These are phyloP conservation scores for Plasmopara muralis DNA, from an alignment of 352 stramenopile genomes.

Conservation along the genomic window DNA sequence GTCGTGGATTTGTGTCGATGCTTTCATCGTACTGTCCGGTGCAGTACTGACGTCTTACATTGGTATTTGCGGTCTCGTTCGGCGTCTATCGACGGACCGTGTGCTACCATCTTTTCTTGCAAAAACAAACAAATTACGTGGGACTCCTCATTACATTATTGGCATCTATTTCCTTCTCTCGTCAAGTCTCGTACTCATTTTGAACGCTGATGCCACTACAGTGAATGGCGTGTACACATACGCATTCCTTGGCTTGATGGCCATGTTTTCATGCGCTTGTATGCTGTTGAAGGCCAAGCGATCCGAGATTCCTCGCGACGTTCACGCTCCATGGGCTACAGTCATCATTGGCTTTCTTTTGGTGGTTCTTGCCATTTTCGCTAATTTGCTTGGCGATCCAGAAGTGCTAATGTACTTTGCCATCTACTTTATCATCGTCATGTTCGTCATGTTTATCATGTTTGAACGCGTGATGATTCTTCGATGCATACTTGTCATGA, in stretches of 20 bases:
- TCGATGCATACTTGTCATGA: conserved; percentile 23
- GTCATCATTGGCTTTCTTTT: conserved; percentile 33
- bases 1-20: conserved; percentile 60
- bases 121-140: conserved; percentile 39
- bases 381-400: conserved; percentile 38
- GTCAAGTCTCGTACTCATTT: conserved; percentile 56
- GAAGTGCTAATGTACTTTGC: conserved; percentile 48
- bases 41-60: conserved; percentile 80
- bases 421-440: conserved; percentile 46
- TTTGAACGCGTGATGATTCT: conserved; percentile 46
- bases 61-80: conserved; percentile 67
- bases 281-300: conserved; percentile 85
- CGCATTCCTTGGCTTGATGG: conserved; percentile 80
- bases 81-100: conserved; percentile 64
- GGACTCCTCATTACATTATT: conserved; percentile 73
- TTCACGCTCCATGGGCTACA: conserved; percentile 44
- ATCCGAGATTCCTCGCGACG: conserved; percentile 55
- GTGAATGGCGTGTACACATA: conserved; percentile 83
- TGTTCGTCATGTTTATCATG: conserved; percentile 41
- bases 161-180: conserved; percentile 54
- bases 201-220: conserved; percentile 64
- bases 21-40: conserved; percentile 80
- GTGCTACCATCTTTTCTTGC: conserved; percentile 45
- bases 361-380: conserved; percentile 43
- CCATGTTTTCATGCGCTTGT: conserved; percentile 71